Percentiles rank a stretch among this genome's conserved stretches.
Evolutionary conservation across 2,329 filamentous ascomycete genomes (phyloP).

Genomic region (Ophiostoma australiae): DNA sequence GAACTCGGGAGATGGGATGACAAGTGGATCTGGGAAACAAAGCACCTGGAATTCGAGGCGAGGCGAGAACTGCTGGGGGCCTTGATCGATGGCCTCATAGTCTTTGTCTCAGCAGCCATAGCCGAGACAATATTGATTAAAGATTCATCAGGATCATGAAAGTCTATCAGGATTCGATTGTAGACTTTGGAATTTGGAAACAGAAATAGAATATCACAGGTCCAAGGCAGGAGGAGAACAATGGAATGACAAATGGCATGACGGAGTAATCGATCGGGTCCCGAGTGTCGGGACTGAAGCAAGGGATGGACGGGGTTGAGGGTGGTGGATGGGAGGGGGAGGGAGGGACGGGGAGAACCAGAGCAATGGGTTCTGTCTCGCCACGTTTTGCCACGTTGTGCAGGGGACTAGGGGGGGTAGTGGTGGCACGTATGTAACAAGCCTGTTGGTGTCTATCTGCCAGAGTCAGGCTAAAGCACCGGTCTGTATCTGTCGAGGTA

Average conservation of each 20-base stretch:
- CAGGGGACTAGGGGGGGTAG: conserved; percentile 2
- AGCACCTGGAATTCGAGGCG: conserved; percentile 1
- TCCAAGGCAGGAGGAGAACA: background rate
- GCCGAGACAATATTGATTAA: conserved; percentile 1
- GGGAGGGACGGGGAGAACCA: conserved; percentile 8
- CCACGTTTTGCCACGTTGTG: conserved; percentile 12
- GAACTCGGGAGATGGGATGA: conserved; percentile 10
- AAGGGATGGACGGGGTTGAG: conserved; percentile 9
- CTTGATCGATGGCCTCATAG: background rate
- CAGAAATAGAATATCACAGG: background rate
- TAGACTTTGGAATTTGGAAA: background rate
- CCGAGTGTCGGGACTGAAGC: conserved; percentile 11
- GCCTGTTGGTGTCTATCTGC: background rate
- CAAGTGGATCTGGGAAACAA: background rate
- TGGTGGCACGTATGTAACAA: background rate
- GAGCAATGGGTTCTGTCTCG: conserved; percentile 5
- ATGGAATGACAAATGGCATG: background rate
- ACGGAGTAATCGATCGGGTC: conserved; percentile 11
- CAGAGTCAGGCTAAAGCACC: background rate
- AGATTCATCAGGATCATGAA: background rate
- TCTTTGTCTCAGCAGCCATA: background rate
- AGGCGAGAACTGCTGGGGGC: background rate
- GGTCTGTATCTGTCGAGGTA: background rate
- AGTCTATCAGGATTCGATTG: background rate
- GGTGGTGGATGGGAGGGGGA: background rate